phyloP scores from a whole-genome alignment of 2,329 filamentous ascomycete genomes.

The Talaromyces rugulosus region DNA sequence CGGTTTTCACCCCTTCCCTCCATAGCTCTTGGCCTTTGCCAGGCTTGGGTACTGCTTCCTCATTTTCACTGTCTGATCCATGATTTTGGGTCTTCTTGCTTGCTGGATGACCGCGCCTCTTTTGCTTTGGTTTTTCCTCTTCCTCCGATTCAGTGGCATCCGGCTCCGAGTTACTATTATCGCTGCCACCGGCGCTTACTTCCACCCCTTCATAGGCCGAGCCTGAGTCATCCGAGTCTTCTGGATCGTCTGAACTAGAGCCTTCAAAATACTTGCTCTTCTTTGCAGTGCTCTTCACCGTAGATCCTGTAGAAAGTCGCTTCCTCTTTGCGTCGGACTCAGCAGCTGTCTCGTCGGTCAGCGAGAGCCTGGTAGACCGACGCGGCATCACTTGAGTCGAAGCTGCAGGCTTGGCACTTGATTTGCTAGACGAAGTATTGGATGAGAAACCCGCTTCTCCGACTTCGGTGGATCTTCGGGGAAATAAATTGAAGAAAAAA shows the following conservation, averaged over 20 bases:
- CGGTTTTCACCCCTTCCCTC: slow-evolving; percentile 53
- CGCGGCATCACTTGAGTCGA: slow-evolving; percentile 4
- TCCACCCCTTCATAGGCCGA: slow-evolving; percentile 22
- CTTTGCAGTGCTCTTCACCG: slow-evolving; percentile 37
- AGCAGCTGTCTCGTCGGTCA: slow-evolving; percentile 22
- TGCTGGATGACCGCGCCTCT: slow-evolving; percentile 15
- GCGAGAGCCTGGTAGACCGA: slow-evolving; percentile 21
- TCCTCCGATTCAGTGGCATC: slow-evolving; percentile 65
- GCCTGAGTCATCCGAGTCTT: slow-evolving; percentile 21
- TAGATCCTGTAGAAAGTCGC: slow-evolving; percentile 20
- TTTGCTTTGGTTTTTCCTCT: slow-evolving; percentile 22
- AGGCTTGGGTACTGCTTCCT: slow-evolving; percentile 1
- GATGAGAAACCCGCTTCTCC: background rate
- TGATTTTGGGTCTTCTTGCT: slow-evolving; percentile 9
- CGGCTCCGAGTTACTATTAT: slow-evolving; percentile 67
- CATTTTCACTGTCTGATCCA: slow-evolving; percentile 10
- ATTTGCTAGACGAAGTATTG: background rate
- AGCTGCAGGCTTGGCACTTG: background rate
- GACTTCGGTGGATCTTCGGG: background rate
- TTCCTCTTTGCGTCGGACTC: slow-evolving; percentile 28
- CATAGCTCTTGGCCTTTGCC: slow-evolving; percentile 50
- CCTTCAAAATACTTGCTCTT: slow-evolving; percentile 51
- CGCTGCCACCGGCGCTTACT: slow-evolving; percentile 53
- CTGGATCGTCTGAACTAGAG: slow-evolving; percentile 22
- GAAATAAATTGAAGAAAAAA: background rate